Base-by-base conservation (phyloP, 2,329 filamentous ascomycete genomes). In the Colletotrichum cuscutae region DNA sequence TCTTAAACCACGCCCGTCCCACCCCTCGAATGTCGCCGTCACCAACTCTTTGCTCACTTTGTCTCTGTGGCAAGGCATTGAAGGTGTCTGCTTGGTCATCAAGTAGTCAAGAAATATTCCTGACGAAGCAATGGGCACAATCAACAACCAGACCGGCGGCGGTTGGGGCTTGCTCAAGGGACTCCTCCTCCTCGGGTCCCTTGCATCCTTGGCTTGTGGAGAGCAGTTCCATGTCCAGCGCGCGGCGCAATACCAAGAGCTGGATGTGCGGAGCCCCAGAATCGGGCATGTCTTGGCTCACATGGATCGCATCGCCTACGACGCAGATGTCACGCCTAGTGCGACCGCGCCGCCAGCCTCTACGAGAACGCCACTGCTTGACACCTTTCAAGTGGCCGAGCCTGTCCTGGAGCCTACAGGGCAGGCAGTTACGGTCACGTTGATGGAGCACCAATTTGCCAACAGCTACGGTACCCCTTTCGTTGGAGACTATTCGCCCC, bases 371-470 rank as follows among this genome's bases (percentile, higher is more conserved):
- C 65, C 70, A 13, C 22, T 69, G 49, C n/a, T 93, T 69, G 86
- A 92, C 75, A 92, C 91, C 77, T 92, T 95, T 76, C 89, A 95
- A 81, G 89, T 94, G 15, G 89, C 91, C 64, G 89, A 90, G 76
- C 93, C 93, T 0, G 87, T 95, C 2, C 81, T 90, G 83, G 85
- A 2, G 1, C 35, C 24, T 8, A n/a, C 19, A 4, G 15, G 54
- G 12, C 13, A 65, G n/a, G 71, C 78, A 4, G 69, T 77, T 42
- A 82, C 88, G 49, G 79, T 90, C 37, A 81, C 88, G 11, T 81
- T 96, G 68, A 93, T 95, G 89, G 84, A 91, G 1, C 87, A 95
- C 81, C 87, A 88, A 0, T 96, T 96, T 84, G 92, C 85, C 9
- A 89, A 84, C 75, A 95, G 92, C 74, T 95, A 95, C 79, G 92